These are phyloP conservation scores for Ophiostoma sp. DNA, from an alignment of 2,329 filamentous ascomycete species.

Conservation along the genomic window DNA sequence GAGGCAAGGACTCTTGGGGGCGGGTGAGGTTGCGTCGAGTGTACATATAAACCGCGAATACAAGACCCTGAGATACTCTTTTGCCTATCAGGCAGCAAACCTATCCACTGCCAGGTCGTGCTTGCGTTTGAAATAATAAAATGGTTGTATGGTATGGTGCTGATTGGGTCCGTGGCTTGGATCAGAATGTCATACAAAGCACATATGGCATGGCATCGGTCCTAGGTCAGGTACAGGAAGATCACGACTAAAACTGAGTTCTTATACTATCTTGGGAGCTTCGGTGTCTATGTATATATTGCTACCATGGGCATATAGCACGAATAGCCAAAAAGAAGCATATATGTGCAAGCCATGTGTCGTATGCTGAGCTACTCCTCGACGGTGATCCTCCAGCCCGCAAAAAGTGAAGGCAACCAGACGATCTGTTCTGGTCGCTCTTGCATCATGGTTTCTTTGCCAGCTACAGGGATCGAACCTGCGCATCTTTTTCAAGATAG, in stretches of 20 bases:
- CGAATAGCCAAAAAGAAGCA: too few relatives aligned
- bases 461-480: constrained; percentile 29
- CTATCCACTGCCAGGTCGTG: neutral
- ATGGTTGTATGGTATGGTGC: too few relatives aligned
- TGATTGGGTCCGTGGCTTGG: too few relatives aligned
- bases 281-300: too few relatives aligned
- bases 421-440: neutral
- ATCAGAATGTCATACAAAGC: too few relatives aligned
- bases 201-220: too few relatives aligned
- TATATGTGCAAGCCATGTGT: too few relatives aligned
- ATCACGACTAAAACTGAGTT: too few relatives aligned
- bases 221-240: too few relatives aligned
- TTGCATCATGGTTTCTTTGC: constrained; percentile 16
- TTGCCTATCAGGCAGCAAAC: neutral
- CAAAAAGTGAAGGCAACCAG: constrained; percentile 10
- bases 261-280: too few relatives aligned
- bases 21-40: constrained; percentile 5
- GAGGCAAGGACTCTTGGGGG: neutral
- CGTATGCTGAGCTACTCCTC: neutral
- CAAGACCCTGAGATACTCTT: neutral
- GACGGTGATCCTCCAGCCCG: neutral
- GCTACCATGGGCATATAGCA: too few relatives aligned
- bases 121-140: too few relatives aligned
- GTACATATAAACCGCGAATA: constrained; percentile 17
- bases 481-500: constrained; percentile 27